phyloP scores from a whole-genome alignment of 306 rosid genomes.

The Pyrus betulifolia region DNA sequence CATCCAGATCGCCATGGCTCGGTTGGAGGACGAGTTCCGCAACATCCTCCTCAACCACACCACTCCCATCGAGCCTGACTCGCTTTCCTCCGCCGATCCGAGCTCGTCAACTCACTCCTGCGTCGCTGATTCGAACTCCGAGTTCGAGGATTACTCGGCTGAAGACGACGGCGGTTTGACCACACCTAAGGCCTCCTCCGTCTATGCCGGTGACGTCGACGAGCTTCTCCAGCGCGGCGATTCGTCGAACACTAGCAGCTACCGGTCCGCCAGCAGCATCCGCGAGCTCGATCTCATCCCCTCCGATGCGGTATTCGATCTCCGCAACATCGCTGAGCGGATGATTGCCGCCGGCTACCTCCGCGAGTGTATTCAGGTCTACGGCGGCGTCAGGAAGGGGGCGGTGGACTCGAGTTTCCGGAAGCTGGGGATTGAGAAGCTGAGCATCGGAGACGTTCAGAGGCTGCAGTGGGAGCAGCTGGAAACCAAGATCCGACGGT shows the following conservation, averaged over 20 bases:
- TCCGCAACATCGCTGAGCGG: conserved; percentile 78
- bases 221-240: conserved; percentile 38
- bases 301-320: conserved; percentile 57
- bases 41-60: conserved; percentile 71
- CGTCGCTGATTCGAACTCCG: not conserved
- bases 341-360: conserved; percentile 81
- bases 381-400: conserved; percentile 79
- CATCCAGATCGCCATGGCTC: conserved; percentile 97
- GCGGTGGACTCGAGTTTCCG: conserved; percentile 71
- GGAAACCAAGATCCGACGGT: conserved; percentile 79
- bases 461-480: conserved; percentile 83
- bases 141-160: not conserved
- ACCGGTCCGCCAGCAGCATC: conserved; percentile 68
- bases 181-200: conserved; percentile 11
- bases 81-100: conserved; percentile 37
- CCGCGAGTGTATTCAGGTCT: conserved; percentile 89
- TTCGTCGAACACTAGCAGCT: conserved; percentile 29
- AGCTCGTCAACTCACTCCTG: conserved; percentile 27
- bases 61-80: conserved; percentile 53
- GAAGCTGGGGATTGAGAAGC: conserved; percentile 64
- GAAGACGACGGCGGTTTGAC: not conserved
- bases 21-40: conserved; percentile 92
- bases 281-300: conserved; percentile 97
- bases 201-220: not conserved
- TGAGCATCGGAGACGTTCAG: conserved; percentile 95